Percentiles rank a stretch among this genome's conserved stretches.
Evolutionary conservation across 2,329 filamentous ascomycete species (phyloP).

Genomic region (Trichoderma cornu-damae): DNA sequence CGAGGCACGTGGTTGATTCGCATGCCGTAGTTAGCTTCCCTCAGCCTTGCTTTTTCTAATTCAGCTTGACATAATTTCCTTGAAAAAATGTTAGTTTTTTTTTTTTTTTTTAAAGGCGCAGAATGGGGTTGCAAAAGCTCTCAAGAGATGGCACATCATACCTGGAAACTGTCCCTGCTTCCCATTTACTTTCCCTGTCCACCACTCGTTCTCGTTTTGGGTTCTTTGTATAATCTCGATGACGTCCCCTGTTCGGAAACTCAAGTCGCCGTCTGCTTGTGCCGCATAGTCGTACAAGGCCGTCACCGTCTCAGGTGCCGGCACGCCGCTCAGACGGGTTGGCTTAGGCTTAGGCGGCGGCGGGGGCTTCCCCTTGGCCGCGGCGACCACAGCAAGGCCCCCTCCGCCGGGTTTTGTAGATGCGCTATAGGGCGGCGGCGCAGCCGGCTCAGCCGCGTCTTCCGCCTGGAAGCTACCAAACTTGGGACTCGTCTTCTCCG

Average conservation of each 20-base stretch:
- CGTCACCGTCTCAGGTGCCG: conserved; percentile 71
- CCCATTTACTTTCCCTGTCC: conserved; percentile 75
- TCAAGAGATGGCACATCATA: conserved; percentile 36
- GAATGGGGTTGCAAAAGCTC: not conserved
- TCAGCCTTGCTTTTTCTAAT: not conserved
- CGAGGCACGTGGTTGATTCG: conserved; percentile 20
- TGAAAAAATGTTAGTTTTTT: not conserved
- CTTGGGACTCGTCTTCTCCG: conserved; percentile 32
- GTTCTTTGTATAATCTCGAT: conserved; percentile 85
- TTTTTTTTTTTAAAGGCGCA: not conserved
- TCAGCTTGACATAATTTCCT: conserved; percentile 19
- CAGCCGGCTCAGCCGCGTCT: conserved; percentile 42
- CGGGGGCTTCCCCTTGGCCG: conserved; percentile 61
- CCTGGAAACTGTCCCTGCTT: conserved; percentile 92
- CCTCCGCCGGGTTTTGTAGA: conserved; percentile 14
- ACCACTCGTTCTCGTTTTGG: conserved; percentile 96
- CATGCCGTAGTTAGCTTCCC: not conserved
- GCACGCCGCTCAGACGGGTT: conserved; percentile 59
- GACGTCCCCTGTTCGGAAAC: conserved; percentile 76
- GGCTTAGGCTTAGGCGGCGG: conserved; percentile 75
- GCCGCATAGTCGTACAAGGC: conserved; percentile 96
- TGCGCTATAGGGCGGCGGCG: conserved; percentile 68
- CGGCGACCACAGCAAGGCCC: conserved; percentile 40
- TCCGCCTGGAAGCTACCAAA: conserved; percentile 36
- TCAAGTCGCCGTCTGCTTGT: conserved; percentile 89